A percentile compares a stretch with the other conserved stretches of the same genome.
Conservation (phyloP, 441 rosid genomes). For the Arabidopsis hybrid region DNA sequence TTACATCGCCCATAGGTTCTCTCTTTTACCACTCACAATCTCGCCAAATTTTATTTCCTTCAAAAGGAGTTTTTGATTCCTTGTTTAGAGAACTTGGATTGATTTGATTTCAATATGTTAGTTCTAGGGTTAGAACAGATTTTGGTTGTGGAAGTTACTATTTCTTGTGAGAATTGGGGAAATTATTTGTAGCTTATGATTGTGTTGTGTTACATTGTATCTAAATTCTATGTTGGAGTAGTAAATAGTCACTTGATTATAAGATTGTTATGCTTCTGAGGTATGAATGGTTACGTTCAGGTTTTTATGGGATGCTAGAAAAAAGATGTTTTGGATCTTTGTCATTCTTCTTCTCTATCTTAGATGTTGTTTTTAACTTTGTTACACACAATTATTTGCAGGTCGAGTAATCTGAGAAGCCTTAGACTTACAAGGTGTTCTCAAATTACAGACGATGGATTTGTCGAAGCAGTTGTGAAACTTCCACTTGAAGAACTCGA, state of each 20-base stretch:
- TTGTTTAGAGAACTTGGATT: background rate
- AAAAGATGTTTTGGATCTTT: too few species aligned
- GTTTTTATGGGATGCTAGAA: too few species aligned
- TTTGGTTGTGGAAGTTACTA: background rate
- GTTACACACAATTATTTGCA: conserved; percentile 32
- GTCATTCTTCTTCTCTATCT: too few species aligned
- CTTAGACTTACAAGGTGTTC: conserved; percentile 48
- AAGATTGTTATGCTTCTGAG: too few species aligned
- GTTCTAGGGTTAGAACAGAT: background rate
- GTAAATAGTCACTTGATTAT: too few species aligned
- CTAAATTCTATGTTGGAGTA: too few species aligned
- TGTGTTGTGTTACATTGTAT: background rate
- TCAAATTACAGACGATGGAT: background rate
- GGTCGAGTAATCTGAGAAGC: conserved; percentile 52
- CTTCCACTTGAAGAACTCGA: too few species aligned
- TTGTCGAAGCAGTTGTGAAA: conserved; percentile 47
- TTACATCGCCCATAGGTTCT: conserved; percentile 55
- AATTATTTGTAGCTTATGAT: background rate
- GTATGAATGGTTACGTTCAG: too few species aligned
- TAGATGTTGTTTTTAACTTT: background rate
- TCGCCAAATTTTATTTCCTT: too few species aligned
- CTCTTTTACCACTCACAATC: background rate
- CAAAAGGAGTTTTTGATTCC: too few species aligned
- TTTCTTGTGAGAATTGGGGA: conserved; percentile 45
- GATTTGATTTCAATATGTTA: background rate